Base-by-base conservation (phyloP, 2,329 filamentous ascomycete genomes). In the Trichoderma asperellum region DNA sequence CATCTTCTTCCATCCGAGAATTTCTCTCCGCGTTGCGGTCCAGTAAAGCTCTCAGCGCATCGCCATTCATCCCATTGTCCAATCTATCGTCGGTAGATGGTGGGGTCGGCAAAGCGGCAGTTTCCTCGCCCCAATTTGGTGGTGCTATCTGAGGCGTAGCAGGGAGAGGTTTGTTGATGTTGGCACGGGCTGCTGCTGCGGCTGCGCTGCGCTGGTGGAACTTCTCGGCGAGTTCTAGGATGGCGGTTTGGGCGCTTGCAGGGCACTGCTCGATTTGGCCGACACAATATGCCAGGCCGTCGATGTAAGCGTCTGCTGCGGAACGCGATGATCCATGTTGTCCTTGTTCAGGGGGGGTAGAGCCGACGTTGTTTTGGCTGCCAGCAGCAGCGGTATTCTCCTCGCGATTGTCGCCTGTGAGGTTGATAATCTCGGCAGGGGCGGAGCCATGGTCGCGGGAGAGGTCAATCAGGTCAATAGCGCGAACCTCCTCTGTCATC, bases 251-350 rank as follows among this genome's bases (percentile, higher is more conserved):
- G 18, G 74, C 77, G n/a, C 73, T 73, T 11, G 71, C 69, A 18
- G 76, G 76, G 5, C 70, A 73, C 52, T 72, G 67, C 55, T 74
- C 73, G 29, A 77, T 73, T 68, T 80, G 78, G 52, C 78, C 78
- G 34, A 79, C 73, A 68, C 77, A 73, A 72, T 78, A 78, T 59
- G 77, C 78, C 43, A 79, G 73, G 61, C 77, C 78, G 43, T 76
- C 69, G 21, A 75, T 47, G 43, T 71, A 76, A 1, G 58, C 57
- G 49, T 72, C 72, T 55, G 71, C 57, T n/a, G 16, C 43, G 5
- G 34, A 32, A 21, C n/a, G 37, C 16, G 18, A 21, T n/a, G 34
- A 21, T 24, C 18, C 18, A 4, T 40, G 16, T 12, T 11, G 5
- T 16, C 10, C 52, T 24, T 12, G 37, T 24, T 35, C 35, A 6